These are phyloP conservation scores for Colletotrichum graminicola DNA, from an alignment of 2,329 filamentous ascomycete species.

Conservation along the genomic window DNA sequence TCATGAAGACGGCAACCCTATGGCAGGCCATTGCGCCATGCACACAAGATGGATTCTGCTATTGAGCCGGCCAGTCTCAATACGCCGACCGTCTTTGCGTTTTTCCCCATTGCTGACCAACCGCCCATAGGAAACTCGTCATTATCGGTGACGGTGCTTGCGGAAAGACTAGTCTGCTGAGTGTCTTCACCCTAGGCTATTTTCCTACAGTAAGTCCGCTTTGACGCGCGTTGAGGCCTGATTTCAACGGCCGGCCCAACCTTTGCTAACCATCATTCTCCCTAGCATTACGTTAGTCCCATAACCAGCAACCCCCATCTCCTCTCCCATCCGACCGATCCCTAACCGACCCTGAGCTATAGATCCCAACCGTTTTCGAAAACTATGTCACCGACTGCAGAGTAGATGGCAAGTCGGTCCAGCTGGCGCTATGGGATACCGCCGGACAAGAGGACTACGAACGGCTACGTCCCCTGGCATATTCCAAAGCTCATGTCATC, in stretches of 20 bases:
- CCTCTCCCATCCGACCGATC: slow-evolving; percentile 20
- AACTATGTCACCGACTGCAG: slow-evolving; percentile 99
- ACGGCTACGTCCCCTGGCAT: slow-evolving; percentile 91
- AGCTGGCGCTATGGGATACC: slow-evolving; percentile 99
- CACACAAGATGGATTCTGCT: neutral
- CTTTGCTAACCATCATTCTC: slow-evolving; percentile 35
- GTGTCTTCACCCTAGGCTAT: slow-evolving; percentile 97
- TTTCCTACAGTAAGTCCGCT: slow-evolving; percentile 87
- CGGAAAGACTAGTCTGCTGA: slow-evolving; percentile 96
- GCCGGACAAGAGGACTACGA: slow-evolving; percentile 99
- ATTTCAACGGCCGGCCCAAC: slow-evolving; percentile 43
- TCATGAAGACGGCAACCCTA: neutral
- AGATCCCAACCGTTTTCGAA: slow-evolving; percentile 98
- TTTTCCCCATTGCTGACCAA: neutral
- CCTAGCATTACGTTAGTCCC: slow-evolving; percentile 70
- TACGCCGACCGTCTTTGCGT: neutral
- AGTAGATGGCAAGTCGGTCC: slow-evolving; percentile 98
- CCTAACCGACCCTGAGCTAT: slow-evolving; percentile 44
- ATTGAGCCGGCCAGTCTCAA: neutral
- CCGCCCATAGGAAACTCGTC: slow-evolving; percentile 81
- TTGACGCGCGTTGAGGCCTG: slow-evolving; percentile 23
- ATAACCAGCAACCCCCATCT: slow-evolving; percentile 12
- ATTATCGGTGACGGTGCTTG: slow-evolving; percentile 98
- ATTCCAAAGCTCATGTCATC: slow-evolving; percentile 97
- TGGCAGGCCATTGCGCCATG: neutral